These are phyloP conservation scores for Aschersonia sp. DNA, from an alignment of 2,329 filamentous ascomycete species.

Conservation along the genomic window DNA sequence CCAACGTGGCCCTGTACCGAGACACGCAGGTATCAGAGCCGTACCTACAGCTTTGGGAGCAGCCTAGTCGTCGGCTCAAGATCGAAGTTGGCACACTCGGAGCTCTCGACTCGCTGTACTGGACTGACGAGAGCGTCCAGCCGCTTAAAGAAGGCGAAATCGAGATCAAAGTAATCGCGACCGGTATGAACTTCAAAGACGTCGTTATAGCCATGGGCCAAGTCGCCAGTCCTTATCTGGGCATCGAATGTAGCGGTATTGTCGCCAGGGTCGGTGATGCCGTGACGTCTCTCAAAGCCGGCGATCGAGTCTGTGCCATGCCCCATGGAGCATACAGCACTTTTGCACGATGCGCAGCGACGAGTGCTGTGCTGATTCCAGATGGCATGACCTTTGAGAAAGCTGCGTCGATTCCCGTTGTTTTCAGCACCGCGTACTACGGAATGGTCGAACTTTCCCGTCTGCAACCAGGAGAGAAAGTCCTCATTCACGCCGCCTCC, in stretches of 20 bases:
- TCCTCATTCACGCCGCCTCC: slow-evolving; percentile 16
- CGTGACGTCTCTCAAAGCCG: slow-evolving; percentile 5
- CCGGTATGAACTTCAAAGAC: slow-evolving; percentile 28
- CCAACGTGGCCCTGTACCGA: slow-evolving; percentile 13
- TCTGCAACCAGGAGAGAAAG: slow-evolving; percentile 15
- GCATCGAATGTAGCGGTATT: slow-evolving; percentile 11
- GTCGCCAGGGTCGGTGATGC: slow-evolving; percentile 7
- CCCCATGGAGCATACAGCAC: slow-evolving; percentile 14
- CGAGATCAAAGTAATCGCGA: slow-evolving; percentile 26
- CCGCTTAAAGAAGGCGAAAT: slow-evolving; percentile 20
- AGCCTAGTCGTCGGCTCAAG: slow-evolving; percentile 17
- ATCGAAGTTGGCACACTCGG: slow-evolving; percentile 24
- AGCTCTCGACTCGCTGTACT: slow-evolving; percentile 24
- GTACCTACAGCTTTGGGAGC: slow-evolving; percentile 22
- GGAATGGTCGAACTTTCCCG: slow-evolving; percentile 7
- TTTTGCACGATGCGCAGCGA: slow-evolving; percentile 9
- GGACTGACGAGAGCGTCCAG: slow-evolving; percentile 16
- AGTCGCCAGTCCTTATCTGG: slow-evolving; percentile 7
- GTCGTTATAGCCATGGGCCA: slow-evolving; percentile 11
- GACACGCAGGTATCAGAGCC: slow-evolving; percentile 11
- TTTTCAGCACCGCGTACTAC: slow-evolving; percentile 8
- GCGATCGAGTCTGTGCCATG: slow-evolving; percentile 11
- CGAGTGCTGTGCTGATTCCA: slow-evolving; percentile 1
- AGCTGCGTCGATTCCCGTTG: slow-evolving; percentile 10
- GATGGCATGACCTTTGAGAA: slow-evolving; percentile 14